Conservation (phyloP, 257 asterid genomes). For the Solanum etuberosum region DNA sequence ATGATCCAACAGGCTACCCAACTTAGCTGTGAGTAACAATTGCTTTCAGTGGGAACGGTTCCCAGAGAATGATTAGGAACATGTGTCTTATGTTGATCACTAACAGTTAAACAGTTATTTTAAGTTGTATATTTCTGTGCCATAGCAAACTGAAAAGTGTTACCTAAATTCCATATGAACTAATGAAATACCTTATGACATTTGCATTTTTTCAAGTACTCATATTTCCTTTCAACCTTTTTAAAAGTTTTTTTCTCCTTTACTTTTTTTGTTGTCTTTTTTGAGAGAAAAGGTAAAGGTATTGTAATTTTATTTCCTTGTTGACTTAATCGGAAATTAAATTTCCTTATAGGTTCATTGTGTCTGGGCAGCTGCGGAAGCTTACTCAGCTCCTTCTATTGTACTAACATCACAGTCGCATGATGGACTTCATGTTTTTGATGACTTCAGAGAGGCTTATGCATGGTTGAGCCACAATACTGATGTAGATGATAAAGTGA, state of each 20-base stretch:
- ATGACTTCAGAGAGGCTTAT: constrained; percentile 98
- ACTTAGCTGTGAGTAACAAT: neutral
- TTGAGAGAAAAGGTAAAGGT: neutral
- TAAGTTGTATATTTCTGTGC: neutral
- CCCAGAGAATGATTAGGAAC: neutral
- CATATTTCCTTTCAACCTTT: neutral
- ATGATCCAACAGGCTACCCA: neutral
- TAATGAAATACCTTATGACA: neutral
- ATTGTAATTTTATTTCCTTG: neutral
- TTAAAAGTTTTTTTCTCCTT: neutral
- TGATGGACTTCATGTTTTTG: constrained; percentile 96
- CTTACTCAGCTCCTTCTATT: constrained; percentile 98
- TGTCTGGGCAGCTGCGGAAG: constrained; percentile 99
- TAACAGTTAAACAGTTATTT: neutral
- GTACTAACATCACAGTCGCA: constrained; percentile 75
- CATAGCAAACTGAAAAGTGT: neutral
- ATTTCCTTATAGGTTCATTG: constrained; percentile 63
- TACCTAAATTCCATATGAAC: neutral
- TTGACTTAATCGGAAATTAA: constrained; percentile 4
- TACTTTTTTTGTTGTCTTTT: neutral
- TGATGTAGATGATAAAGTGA: constrained; percentile 93
- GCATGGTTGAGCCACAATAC: constrained; percentile 98
- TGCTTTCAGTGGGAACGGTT: neutral
- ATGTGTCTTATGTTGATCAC: neutral
- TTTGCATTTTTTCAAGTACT: neutral